Conservation (phyloP, 169 alveolate species). For the Cryptosporidium meleagridis region DNA sequence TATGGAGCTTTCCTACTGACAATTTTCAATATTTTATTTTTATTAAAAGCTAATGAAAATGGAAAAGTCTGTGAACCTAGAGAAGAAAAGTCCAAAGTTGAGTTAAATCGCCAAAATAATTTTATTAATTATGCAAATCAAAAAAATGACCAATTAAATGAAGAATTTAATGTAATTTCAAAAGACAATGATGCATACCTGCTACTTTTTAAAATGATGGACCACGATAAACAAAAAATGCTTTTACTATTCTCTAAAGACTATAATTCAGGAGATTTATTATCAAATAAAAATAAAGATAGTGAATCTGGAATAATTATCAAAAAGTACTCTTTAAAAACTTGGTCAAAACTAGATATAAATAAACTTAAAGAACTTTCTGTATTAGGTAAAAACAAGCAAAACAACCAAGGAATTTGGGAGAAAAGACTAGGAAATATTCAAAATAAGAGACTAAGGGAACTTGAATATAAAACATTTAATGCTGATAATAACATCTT, state of each 20-base stretch:
- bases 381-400: not conserved
- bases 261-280: not conserved
- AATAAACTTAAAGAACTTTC: conserved; percentile 12
- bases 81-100: not conserved
- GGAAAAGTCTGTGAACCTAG: not conserved
- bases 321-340: conserved; percentile 27
- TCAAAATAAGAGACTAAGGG: not conserved
- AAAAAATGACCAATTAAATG: not conserved
- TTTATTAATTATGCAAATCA: not conserved
- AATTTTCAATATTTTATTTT: not conserved
- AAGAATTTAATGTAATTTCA: conserved; percentile 1
- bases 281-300: not conserved
- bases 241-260: conserved; percentile 4
- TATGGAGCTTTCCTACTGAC: not conserved
- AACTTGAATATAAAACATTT: not conserved
- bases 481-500: not conserved
- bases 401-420: not conserved
- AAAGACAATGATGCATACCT: conserved; percentile 51
- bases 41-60: not conserved
- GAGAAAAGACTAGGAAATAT: not conserved
- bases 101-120: not conserved
- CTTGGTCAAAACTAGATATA: conserved; percentile 38
- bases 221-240: conserved; percentile 11
- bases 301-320: conserved; percentile 2
- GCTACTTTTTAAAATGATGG: conserved; percentile 15